A percentile compares a stretch with the other conserved stretches of the same genome.
These are phyloP conservation scores for Astrothelium subdiscretum DNA, from an alignment of 495 filamentous ascomycete genomes.

Conservation along the genomic window DNA sequence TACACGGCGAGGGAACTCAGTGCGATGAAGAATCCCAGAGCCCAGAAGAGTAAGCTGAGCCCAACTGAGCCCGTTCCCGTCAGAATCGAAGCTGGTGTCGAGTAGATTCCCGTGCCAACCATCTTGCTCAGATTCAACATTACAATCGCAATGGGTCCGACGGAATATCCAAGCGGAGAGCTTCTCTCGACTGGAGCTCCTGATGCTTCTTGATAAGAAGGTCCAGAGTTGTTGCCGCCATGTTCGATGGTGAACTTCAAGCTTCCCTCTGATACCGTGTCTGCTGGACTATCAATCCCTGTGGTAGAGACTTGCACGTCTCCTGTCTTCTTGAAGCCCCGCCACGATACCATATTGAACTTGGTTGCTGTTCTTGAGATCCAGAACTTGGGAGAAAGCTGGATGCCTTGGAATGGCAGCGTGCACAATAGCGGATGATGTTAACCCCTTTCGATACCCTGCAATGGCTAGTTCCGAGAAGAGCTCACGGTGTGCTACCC, in stretches of 20 bases:
- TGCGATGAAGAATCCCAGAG: conserved; percentile 44
- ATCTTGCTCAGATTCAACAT: conserved; percentile 55
- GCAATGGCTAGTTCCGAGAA: too few species aligned
- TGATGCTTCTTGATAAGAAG: conserved; percentile 49
- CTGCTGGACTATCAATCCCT: not conserved
- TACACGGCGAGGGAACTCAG: conserved; percentile 41
- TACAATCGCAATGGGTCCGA: conserved; percentile 43
- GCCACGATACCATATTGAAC: not conserved
- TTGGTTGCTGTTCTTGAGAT: too few species aligned
- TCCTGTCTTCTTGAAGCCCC: not conserved
- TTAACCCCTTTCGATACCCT: too few species aligned
- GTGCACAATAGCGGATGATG: too few species aligned
- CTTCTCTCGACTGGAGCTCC: conserved; percentile 50
- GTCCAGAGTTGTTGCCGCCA: conserved; percentile 35
- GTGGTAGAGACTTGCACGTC: not conserved
- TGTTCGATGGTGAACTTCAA: not conserved
- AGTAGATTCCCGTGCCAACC: conserved; percentile 56
- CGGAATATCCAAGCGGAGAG: conserved; percentile 50
- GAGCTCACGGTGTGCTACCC: too few species aligned
- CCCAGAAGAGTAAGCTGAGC: conserved; percentile 49
- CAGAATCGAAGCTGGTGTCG: conserved; percentile 47
- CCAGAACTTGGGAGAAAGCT: too few species aligned
- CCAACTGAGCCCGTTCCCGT: conserved; percentile 47
- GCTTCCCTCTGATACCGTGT: not conserved
- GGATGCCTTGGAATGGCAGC: too few species aligned